These are phyloP conservation scores for Nannochloris sp. DNA, from an alignment of 139 green algal genomes.

Conservation along the genomic window DNA sequence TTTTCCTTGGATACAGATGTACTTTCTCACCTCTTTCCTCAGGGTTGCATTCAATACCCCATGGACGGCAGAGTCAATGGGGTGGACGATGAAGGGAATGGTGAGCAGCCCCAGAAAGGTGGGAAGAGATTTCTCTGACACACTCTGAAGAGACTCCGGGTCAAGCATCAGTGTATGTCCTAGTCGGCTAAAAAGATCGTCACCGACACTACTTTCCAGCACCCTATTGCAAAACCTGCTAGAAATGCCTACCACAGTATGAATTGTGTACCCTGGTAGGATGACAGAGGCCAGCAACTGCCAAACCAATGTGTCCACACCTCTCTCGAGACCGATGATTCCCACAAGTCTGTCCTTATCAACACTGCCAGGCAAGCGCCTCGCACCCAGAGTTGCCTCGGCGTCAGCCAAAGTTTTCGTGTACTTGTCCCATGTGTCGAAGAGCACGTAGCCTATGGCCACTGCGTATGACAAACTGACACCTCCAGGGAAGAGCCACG, in stretches of 20 bases:
- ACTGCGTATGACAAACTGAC: conserved; percentile 59
- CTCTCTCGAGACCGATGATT: conserved; percentile 41
- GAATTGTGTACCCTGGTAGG: conserved; percentile 63
- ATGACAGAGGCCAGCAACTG: conserved; percentile 58
- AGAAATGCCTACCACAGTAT: conserved; percentile 46
- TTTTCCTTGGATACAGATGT: conserved; percentile 29
- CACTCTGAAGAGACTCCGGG: conserved; percentile 14
- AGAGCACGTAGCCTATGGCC: conserved; percentile 61
- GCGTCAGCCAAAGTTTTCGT: conserved; percentile 37
- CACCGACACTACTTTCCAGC: conserved; percentile 5
- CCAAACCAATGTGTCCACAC: conserved; percentile 65
- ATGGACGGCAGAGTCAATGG: conserved; percentile 59
- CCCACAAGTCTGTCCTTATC: conserved; percentile 22
- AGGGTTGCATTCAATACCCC: conserved; percentile 52
- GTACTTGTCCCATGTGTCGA: conserved; percentile 66
- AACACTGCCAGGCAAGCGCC: conserved; percentile 3
- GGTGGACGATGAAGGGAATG: conserved; percentile 71
- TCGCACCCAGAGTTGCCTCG: background rate
- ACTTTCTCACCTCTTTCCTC: conserved; percentile 39
- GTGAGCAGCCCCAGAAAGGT: conserved; percentile 42
- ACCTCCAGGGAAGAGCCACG: conserved; percentile 53
- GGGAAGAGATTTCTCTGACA: conserved; percentile 46
- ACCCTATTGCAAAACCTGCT: conserved; percentile 26
- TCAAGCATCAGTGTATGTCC: background rate
- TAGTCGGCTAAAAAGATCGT: background rate